Base-by-base conservation (phyloP, 768 basidiomycete species). In the button mushroom (Agaricus bisporus) region DNA sequence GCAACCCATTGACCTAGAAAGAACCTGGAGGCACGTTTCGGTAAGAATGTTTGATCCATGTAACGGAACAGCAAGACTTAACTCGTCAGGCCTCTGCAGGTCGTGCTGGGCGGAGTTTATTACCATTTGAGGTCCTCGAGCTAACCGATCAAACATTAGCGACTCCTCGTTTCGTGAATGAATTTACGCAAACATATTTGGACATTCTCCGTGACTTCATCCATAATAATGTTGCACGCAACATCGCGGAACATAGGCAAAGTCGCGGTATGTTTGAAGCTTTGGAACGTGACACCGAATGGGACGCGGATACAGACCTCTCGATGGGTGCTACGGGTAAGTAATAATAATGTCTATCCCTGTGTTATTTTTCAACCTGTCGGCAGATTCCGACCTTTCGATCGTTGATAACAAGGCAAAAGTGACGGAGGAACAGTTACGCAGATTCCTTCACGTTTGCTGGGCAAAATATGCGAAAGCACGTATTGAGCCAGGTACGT, bases 381-480 rank as follows among this genome's bases (percentile, higher is more conserved):
- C 11, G 38, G 0, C 57, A 89, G 89, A 63, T 41, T 80, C 86
- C 1, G 81, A 88, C 60, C 81, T 79, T 66, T 78, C 78, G 2
- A 80, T 86, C 9, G 86, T 95, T n/a, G 83, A 95, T 62, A 98
- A 98, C 67, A 86, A 83, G 67, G 77, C 83, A 43, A 95, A 94
- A 67, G 92, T 98, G 18, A 95, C 95, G 0, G 79, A 86, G 66
- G 70, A 71, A 5, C 97, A 98, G 62, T 66, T 99, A 1, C 76
- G 73, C 41, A 72, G 70, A 6, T 98, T 98, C 78, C 72, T 98
- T 38, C 76, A 88, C n/a, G 74, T 89, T 37, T 95, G 91, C 64
- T 88, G 91, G 84, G 82, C 82, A 15, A 91, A 90, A 67, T 98
- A 97, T 64, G 86, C 93, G 32, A 91, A 88, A 67, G 93, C 97